phyloP scores from a whole-genome alignment of 2,329 filamentous ascomycete genomes.

The Drechslera avenae region DNA sequence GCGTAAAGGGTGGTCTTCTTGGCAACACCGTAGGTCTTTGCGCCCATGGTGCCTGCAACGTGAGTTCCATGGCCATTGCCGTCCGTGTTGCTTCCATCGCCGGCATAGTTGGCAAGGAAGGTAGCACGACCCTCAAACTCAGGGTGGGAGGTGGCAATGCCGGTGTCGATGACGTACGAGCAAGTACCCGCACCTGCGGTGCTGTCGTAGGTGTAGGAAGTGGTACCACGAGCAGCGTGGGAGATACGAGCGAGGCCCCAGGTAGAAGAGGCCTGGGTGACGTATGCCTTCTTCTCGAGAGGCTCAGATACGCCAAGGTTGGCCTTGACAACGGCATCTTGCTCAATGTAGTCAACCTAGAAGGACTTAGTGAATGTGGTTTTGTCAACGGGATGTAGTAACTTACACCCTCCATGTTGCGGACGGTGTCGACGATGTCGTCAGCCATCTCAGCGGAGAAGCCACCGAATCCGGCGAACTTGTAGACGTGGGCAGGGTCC shows the following conservation, averaged over 20 bases:
- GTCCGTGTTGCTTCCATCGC: conserved; percentile 43
- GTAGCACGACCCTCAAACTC: conserved; percentile 49
- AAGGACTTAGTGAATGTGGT: conserved; percentile 4
- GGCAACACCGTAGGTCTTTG: conserved; percentile 47
- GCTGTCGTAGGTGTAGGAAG: conserved; percentile 48
- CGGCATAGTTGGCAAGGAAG: conserved; percentile 47
- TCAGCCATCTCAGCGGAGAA: conserved; percentile 46
- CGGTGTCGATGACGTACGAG: conserved; percentile 69
- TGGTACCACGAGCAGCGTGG: conserved; percentile 35
- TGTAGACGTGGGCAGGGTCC: conserved; percentile 44
- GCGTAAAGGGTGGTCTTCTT: conserved; percentile 48
- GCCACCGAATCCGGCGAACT: conserved; percentile 48
- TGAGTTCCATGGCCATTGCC: conserved; percentile 50
- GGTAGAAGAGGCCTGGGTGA: conserved; percentile 47
- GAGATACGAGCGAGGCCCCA: conserved; percentile 53
- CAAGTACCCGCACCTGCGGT: conserved; percentile 52
- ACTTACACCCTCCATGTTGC: conserved; percentile 38
- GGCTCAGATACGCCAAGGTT: conserved; percentile 25
- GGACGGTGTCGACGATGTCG: conserved; percentile 36
- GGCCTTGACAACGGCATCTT: conserved; percentile 46
- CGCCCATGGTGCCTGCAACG: conserved; percentile 46
- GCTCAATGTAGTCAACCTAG: conserved; percentile 49
- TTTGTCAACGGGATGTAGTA: background rate
- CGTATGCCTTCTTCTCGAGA: conserved; percentile 42
- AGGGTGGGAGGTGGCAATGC: conserved; percentile 61